Percentiles rank a stretch among this genome's conserved stretches.
Evolutionary conservation across 441 rosid genomes (phyloP).

Genomic region (Melastoma candidum): DNA sequence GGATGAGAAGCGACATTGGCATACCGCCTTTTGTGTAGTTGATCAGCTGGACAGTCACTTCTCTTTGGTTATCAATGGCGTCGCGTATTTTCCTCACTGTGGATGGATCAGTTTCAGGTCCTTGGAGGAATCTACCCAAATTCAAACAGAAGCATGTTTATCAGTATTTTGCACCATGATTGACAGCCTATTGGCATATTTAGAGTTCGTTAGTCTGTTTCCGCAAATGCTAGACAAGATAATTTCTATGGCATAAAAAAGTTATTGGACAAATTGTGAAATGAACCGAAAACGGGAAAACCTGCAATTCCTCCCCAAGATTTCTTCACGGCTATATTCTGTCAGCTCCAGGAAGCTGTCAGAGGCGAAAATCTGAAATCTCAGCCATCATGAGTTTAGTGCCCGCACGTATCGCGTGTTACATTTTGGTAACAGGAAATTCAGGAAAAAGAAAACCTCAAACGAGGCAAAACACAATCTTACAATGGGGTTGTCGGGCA

Average conservation of each 20-base stretch:
- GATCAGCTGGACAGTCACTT: slow-evolving; percentile 90
- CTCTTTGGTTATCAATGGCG: slow-evolving; percentile 85
- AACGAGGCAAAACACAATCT: slow-evolving; percentile 16
- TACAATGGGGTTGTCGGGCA: slow-evolving; percentile 98
- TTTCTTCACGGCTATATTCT: slow-evolving; percentile 97
- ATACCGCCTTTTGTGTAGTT: slow-evolving; percentile 93
- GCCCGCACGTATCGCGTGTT: neutral
- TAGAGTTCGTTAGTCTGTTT: too few relatives aligned
- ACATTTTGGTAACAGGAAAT: too few relatives aligned
- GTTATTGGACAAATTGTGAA: too few relatives aligned
- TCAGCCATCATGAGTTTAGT: too few relatives aligned
- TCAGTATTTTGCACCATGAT: too few relatives aligned
- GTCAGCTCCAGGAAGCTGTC: slow-evolving; percentile 98
- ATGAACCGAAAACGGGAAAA: slow-evolving; percentile 7
- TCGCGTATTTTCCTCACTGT: slow-evolving; percentile 84
- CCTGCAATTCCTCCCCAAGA: slow-evolving; percentile 98
- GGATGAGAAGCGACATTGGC: slow-evolving; percentile 1
- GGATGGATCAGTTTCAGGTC: slow-evolving; percentile 93
- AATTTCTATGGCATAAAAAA: too few relatives aligned
- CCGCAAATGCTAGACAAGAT: too few relatives aligned
- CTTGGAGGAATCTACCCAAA: slow-evolving; percentile 73
- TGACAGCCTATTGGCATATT: too few relatives aligned
- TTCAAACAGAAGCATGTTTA: slow-evolving; percentile 1
- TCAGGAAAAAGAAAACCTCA: neutral
- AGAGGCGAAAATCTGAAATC: slow-evolving; percentile 85